These are phyloP conservation scores for Avena eriantha DNA, from an alignment of 176 grass and related monocot species.

Conservation along the genomic window DNA sequence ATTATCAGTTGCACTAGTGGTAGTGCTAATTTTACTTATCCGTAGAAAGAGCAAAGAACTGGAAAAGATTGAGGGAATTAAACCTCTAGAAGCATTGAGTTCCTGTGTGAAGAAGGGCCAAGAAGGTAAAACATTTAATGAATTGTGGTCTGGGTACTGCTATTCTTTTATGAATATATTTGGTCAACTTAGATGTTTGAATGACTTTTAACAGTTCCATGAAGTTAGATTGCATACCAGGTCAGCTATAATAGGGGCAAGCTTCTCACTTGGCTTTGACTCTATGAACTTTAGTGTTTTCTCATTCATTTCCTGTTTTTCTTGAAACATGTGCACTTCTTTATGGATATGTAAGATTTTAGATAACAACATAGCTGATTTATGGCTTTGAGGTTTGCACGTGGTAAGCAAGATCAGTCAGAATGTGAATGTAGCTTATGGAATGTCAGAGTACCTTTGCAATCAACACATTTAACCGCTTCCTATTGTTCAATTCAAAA, in stretches of 20 bases:
- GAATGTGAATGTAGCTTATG: neutral
- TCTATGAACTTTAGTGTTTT: neutral
- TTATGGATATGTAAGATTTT: constrained; percentile 11
- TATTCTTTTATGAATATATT: constrained; percentile 9
- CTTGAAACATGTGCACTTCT: neutral
- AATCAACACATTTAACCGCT: neutral
- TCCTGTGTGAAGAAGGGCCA: constrained; percentile 65
- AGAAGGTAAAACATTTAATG: constrained; percentile 62
- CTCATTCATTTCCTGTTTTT: neutral
- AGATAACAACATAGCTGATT: neutral
- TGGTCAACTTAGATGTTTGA: constrained; percentile 29
- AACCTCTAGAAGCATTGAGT: constrained; percentile 41
- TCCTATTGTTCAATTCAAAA: neutral
- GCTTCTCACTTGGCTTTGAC: neutral
- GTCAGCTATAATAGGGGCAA: neutral
- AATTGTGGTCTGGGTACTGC: neutral
- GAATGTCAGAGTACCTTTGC: neutral
- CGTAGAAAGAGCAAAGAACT: constrained; percentile 82
- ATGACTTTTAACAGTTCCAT: neutral
- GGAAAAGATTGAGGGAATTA: constrained; percentile 58
- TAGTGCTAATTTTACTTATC: constrained; percentile 84
- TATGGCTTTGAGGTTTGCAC: neutral
- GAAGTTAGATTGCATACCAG: constrained; percentile 3
- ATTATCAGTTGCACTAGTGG: constrained; percentile 65
- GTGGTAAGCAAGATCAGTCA: neutral